A percentile compares a stretch with the other conserved stretches of the same genome.
Evolutionary conservation across 2,329 filamentous ascomycete species (phyloP).

Genomic region (Elsinoe perseae): DNA sequence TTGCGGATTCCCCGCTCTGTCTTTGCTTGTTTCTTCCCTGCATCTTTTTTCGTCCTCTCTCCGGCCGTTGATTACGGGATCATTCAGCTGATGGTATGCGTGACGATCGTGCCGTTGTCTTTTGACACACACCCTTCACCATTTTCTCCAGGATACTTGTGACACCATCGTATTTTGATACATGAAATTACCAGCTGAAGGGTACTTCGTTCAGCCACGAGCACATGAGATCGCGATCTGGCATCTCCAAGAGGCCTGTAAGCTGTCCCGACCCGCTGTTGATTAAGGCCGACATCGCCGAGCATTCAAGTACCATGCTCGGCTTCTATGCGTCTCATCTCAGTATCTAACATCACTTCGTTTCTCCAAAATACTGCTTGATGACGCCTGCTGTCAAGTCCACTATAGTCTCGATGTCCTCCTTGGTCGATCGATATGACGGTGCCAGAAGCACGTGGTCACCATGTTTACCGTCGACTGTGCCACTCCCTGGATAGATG

Average conservation of each 20-base stretch:
- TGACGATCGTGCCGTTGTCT: neutral
- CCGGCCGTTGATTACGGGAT: constrained; percentile 3
- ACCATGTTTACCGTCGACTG: constrained; percentile 50
- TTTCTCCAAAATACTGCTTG: constrained; percentile 37
- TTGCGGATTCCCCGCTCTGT: constrained; percentile 11
- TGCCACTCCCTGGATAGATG: constrained; percentile 58
- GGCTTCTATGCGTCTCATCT: neutral
- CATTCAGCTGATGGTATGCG: neutral
- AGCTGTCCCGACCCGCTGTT: neutral
- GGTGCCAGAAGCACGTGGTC: constrained; percentile 66
- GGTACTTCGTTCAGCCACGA: neutral
- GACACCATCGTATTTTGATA: neutral
- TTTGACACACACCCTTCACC: neutral
- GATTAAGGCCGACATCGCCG: neutral
- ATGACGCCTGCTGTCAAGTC: constrained; percentile 46
- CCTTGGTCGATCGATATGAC: constrained; percentile 54
- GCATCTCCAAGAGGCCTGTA: neutral
- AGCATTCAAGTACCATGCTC: too few relatives aligned
- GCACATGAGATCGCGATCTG: neutral
- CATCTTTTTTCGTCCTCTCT: neutral
- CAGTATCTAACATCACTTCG: neutral
- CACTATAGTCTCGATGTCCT: constrained; percentile 51
- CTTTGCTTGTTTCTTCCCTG: constrained; percentile 13
- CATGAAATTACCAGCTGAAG: neutral
- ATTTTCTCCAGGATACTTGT: neutral